Base-by-base conservation (phyloP, 1,139 yeast genomes). In the Debaryomyces robertsiae region DNA sequence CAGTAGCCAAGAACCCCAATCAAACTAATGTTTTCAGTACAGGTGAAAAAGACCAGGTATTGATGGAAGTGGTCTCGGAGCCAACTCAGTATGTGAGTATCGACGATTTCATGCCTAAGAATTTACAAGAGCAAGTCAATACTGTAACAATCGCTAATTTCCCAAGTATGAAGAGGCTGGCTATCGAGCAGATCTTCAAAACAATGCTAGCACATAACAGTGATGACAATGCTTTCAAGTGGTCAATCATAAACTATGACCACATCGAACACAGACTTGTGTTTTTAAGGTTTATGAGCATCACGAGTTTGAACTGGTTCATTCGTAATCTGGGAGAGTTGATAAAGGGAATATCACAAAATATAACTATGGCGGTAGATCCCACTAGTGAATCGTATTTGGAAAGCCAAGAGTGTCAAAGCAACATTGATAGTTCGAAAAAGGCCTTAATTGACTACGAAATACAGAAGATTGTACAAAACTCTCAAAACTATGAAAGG, bases 111-210 rank as follows among this genome's bases (percentile, higher is more conserved):
- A 43, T 47, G 3, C 75, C 76, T 0, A 43, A 42, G 3, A 66
- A 61, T 32, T 48, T 69, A 35, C 60, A 61, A 24, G 67, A 73
- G 19, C 79, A 76, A 44, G 42, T 73, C 3, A 50, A 63, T 39
- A 63, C 71, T 5, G 55, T 74, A 3, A 52, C 64, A 1, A 49
- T 75, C 6, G 58, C 58, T 25, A 58, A 59, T 36, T 65, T 73
- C 41, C 73, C 75, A 3, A 53, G 54, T 23, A 45, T 73, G 7
- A 55, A 60, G 43, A 51, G 47, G 24, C 45, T 50, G 5, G 54
- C 55, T 0, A 54, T 71, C 9, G 79, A 72, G 45, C 50, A 49
- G 27, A 45, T 67, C 1, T 46, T 72, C 10, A 39, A 44, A 9
- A 38, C 44, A 15, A 36, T 57, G 9, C 41, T 55, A 2, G 25